Percentiles rank a stretch among this genome's conserved stretches.
These are phyloP conservation scores for Populus euphratica DNA, from an alignment of 345 rosid species.

Conservation along the genomic window DNA sequence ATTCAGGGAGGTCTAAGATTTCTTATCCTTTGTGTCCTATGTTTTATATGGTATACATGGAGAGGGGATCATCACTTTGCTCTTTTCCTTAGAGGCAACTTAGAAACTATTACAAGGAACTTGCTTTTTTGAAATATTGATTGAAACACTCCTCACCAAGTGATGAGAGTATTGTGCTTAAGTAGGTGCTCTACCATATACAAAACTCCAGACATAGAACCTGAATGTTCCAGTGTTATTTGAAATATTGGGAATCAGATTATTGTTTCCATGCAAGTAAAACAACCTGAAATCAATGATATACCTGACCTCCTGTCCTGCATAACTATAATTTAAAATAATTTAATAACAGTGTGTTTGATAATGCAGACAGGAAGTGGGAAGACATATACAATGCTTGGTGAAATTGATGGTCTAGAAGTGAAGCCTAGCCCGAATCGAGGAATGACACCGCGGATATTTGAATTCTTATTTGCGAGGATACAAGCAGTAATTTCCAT, in stretches of 20 bases:
- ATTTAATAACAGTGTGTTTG: background rate
- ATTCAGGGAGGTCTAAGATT: background rate
- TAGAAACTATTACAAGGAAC: background rate
- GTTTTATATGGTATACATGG: background rate
- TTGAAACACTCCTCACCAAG: background rate
- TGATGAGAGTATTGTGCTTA: background rate
- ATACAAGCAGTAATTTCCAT: constrained; percentile 72
- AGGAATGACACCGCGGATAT: constrained; percentile 95
- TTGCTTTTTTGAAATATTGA: background rate
- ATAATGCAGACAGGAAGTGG: constrained; percentile 90
- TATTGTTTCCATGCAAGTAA: background rate
- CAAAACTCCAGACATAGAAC: background rate
- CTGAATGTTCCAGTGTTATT: background rate
- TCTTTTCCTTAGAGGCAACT: background rate
- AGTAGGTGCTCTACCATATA: background rate
- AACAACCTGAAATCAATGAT: background rate
- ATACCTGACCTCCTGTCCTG: background rate
- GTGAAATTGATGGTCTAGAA: constrained; percentile 78
- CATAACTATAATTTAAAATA: background rate
- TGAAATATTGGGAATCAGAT: background rate
- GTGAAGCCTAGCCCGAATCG: constrained; percentile 70
- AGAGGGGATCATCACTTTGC: background rate
- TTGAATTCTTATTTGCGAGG: constrained; percentile 94
- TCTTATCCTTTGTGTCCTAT: background rate
- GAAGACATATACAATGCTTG: constrained; percentile 96